These are phyloP conservation scores for Penicillium diatomitis DNA, from an alignment of 495 filamentous ascomycete species.

Conservation along the genomic window DNA sequence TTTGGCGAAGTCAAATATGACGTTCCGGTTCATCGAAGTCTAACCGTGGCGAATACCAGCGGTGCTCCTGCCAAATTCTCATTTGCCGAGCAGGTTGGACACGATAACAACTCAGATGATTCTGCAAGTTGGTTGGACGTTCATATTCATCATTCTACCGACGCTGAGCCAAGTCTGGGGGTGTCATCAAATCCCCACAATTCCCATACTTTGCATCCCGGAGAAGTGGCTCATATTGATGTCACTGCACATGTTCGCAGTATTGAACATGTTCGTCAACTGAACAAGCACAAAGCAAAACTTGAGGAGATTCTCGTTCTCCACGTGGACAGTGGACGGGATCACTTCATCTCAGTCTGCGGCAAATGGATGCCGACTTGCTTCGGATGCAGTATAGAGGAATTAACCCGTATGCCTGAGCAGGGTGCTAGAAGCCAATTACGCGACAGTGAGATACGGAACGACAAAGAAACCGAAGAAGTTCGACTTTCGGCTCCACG, in stretches of 20 bases:
- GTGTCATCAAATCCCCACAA: constrained; percentile 20
- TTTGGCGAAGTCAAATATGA: constrained; percentile 67
- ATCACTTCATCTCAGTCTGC: constrained; percentile 80
- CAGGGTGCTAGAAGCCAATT: constrained; percentile 52
- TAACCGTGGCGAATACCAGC: constrained; percentile 91
- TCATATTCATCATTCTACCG: constrained; percentile 44
- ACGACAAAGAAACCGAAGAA: constrained; percentile 32
- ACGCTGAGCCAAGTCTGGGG: constrained; percentile 18
- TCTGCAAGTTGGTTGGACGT: constrained; percentile 58
- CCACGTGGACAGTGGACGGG: constrained; percentile 73
- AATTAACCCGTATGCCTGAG: constrained; percentile 76
- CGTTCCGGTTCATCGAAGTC: constrained; percentile 47
- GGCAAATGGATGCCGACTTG: constrained; percentile 73
- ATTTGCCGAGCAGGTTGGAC: constrained; percentile 62
- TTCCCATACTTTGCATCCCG: constrained; percentile 62
- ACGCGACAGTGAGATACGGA: constrained; percentile 12
- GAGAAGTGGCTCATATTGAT: constrained; percentile 65
- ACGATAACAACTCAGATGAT: constrained; percentile 32
- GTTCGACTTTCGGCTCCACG: constrained; percentile 64
- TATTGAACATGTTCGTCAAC: constrained; percentile 49
- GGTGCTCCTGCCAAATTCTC: constrained; percentile 62
- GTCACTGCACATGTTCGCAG: constrained; percentile 55
- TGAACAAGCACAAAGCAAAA: constrained; percentile 58
- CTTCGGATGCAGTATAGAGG: constrained; percentile 74
- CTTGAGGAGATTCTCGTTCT: constrained; percentile 86